Percentiles rank a stretch among this genome's conserved stretches.
These are phyloP conservation scores for Podospora fimiseda DNA, from an alignment of 495 filamentous ascomycete genomes.

Conservation along the genomic window DNA sequence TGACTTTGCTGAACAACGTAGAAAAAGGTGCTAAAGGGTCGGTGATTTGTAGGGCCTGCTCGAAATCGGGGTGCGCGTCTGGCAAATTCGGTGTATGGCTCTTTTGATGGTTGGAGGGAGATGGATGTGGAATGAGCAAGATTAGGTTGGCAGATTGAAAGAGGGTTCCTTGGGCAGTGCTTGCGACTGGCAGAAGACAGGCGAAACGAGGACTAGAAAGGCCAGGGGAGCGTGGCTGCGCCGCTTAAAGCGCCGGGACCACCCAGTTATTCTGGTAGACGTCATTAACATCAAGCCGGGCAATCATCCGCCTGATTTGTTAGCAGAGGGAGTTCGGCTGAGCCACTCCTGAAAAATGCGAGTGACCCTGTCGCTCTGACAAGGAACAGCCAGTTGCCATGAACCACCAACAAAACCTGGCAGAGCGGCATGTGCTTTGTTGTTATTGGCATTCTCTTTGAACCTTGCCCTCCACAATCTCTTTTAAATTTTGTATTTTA, in stretches of 20 bases:
- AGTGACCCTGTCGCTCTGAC: not conserved
- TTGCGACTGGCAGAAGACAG: conserved; percentile 18
- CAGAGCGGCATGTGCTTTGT: not conserved
- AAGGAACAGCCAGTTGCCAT: not conserved
- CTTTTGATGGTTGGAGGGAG: conserved; percentile 15
- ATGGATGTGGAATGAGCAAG: conserved; percentile 17
- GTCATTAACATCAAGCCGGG: not conserved
- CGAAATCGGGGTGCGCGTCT: conserved; percentile 7
- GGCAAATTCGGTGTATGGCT: conserved; percentile 10
- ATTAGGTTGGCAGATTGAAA: conserved; percentile 13
- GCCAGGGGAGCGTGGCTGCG: conserved; percentile 19
- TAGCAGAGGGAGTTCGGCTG: no score
- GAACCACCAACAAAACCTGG: not conserved
- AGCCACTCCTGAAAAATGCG: no score
- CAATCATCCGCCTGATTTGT: no score
- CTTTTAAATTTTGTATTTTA: not conserved
- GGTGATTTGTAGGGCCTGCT: conserved; percentile 1
- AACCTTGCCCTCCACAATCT: not conserved
- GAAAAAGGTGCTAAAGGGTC: not conserved
- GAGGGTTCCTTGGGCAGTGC: conserved; percentile 27
- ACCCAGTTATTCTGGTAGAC: not conserved
- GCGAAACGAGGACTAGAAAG: conserved; percentile 20
- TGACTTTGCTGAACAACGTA: conserved; percentile 1
- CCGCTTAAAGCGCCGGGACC: conserved; percentile 6
- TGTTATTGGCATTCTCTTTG: not conserved